Evolutionary conservation across 83 land plant genomes (phyloP).

Genomic region (Diphasiastrum complanatum): DNA sequence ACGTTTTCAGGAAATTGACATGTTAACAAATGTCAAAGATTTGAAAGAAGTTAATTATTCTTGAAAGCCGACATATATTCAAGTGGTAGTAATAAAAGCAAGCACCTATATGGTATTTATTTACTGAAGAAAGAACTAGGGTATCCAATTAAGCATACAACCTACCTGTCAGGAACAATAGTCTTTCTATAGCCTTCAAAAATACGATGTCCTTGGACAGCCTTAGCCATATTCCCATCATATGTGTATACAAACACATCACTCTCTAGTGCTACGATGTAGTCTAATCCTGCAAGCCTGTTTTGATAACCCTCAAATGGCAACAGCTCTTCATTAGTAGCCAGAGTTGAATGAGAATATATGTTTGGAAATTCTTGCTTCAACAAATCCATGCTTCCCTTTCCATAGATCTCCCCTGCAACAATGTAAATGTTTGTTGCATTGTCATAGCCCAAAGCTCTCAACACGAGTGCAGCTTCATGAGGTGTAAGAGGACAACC

Average conservation of each 20-base stretch:
- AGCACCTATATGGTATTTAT: no score
- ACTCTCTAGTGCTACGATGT: conserved; percentile 63
- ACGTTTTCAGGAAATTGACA: neutral
- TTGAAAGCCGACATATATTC: neutral
- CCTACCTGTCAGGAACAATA: conserved; percentile 65
- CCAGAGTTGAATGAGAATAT: conserved; percentile 50
- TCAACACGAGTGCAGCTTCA: conserved; percentile 64
- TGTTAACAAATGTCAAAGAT: neutral
- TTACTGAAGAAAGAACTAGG: no score
- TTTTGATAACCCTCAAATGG: conserved; percentile 61
- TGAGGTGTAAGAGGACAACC: conserved; percentile 81
- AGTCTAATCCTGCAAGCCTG: conserved; percentile 68
- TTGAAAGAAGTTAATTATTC: neutral
- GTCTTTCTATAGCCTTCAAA: conserved; percentile 66
- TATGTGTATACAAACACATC: conserved; percentile 68
- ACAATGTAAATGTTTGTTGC: conserved; percentile 68
- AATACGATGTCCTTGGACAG: conserved; percentile 72
- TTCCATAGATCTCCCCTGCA: conserved; percentile 73
- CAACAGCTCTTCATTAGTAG: conserved; percentile 47
- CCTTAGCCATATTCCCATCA: conserved; percentile 85
- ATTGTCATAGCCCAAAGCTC: conserved; percentile 54
- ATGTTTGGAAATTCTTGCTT: conserved; percentile 49
- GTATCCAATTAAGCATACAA: no score
- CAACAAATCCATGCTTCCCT: conserved; percentile 58
- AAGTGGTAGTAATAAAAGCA: no score